Base-by-base conservation (phyloP, 2,329 filamentous ascomycete genomes). In the Fusarium sp. region DNA sequence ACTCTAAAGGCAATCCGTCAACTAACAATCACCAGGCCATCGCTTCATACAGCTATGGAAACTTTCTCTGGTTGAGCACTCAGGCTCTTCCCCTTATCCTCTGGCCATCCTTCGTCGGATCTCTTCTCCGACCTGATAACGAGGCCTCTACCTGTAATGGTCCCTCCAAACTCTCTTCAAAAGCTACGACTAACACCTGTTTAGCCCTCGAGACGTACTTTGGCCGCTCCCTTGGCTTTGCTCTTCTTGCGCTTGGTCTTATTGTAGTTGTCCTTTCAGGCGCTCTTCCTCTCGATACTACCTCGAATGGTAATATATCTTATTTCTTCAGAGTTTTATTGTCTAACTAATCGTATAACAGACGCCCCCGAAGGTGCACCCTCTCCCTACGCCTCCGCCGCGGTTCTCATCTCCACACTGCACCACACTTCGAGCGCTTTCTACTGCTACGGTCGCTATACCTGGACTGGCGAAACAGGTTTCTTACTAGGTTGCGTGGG, bases 241-340 rank as follows among this genome's bases (percentile, higher is more conserved):
- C 89, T 29, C 85, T 93, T 43, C 81, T 94, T 23, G 82, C 88
- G 12, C 80, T 95, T 28, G 89, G 88, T 31, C 75, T 89, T 9
- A 79, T 92, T 15, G 85, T 86, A n/a, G 80, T 94, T 37, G 83
- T 93, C 35, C 84, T 94, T 29, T 92, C 91, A 1, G 93, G 92
- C 46, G 85, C 86, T 4, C 83, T 95, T 8, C 92, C 92, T 1
- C 79, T 94, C 15, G 85, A 84, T 2, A 85, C 86, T n/a, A 77
- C 77, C 24, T 74, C 76, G n/a, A 79, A 83, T 7, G 71, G 82
- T 84, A 77, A 63, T 6, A 38, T 8, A 11, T 21, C 31, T 33
- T 24, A 8, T 26, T 23, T 18, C 16, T 6, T 11, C 28, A 33
- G 31, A 23, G 12, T 20, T 23, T 26, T 21, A 29, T 33, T 16